A percentile compares a stretch with the other conserved stretches of the same genome.
Conservation (phyloP, 768 basidiomycete genomes). For the Rhodocollybia butyracea region DNA sequence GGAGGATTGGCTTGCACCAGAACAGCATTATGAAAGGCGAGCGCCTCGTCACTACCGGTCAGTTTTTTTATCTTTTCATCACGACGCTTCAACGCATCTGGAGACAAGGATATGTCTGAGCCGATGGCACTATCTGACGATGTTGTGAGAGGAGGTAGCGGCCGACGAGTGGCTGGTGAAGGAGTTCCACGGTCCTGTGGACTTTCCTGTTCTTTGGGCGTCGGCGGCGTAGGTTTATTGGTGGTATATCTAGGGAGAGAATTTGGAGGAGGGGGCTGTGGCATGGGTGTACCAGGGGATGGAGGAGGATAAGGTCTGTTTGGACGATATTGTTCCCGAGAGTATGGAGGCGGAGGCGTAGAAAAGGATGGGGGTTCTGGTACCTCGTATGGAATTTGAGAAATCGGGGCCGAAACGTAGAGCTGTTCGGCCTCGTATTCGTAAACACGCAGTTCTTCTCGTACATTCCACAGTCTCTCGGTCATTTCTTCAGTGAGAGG, state of each 20-base stretch:
- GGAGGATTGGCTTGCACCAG: constrained; percentile 37
- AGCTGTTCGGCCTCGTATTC: constrained; percentile 48
- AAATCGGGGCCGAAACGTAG: constrained; percentile 36
- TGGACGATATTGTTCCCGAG: background rate
- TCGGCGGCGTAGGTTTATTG: constrained; percentile 34
- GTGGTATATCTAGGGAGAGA: constrained; percentile 15
- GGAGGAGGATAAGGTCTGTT: constrained; percentile 28
- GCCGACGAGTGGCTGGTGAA: constrained; percentile 14
- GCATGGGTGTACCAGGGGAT: constrained; percentile 37
- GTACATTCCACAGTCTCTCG: constrained; percentile 40
- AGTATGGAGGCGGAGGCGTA: constrained; percentile 3
- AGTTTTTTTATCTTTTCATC: constrained; percentile 35
- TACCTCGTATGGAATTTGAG: constrained; percentile 23
- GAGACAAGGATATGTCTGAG: background rate
- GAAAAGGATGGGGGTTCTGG: constrained; percentile 9
- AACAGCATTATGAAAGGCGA: constrained; percentile 36
- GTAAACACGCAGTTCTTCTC: constrained; percentile 41
- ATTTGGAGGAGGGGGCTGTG: constrained; percentile 27
- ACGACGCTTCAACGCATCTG: constrained; percentile 14
- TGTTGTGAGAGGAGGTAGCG: constrained; percentile 1
- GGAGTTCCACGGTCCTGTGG: constrained; percentile 17
- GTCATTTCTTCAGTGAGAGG: constrained; percentile 50
- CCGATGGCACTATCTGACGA: background rate
- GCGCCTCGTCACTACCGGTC: constrained; percentile 40
- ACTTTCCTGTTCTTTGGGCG: constrained; percentile 20